Conservation (phyloP, 2,329 filamentous ascomycete species). For the Ceratocystis destructans region DNA sequence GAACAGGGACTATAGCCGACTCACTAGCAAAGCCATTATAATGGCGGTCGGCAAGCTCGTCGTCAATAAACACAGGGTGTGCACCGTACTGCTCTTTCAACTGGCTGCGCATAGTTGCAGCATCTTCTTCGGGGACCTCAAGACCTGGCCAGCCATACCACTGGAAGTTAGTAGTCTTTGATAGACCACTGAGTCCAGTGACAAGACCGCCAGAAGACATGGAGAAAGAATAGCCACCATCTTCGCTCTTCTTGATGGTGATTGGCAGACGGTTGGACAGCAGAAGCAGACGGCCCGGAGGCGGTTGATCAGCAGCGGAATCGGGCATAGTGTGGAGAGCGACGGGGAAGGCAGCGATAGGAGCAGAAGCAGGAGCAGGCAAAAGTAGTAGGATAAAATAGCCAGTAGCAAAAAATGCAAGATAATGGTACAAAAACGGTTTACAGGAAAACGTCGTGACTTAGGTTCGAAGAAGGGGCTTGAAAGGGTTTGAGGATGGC, state of each 20-base stretch:
- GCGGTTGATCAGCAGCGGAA: constrained; percentile 27
- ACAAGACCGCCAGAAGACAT: constrained; percentile 97
- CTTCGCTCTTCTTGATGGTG: constrained; percentile 85
- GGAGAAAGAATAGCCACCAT: constrained; percentile 83
- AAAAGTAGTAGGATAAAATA: not conserved
- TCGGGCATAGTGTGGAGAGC: constrained; percentile 26
- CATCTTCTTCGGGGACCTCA: constrained; percentile 76
- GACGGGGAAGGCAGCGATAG: not conserved
- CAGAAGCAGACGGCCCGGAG: constrained; percentile 52
- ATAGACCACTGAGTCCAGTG: constrained; percentile 78
- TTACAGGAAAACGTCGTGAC: not conserved
- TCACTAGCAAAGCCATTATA: constrained; percentile 97
- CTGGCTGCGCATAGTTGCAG: constrained; percentile 56
- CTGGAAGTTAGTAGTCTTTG: constrained; percentile 86
- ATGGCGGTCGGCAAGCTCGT: constrained; percentile 84
- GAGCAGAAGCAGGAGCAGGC: not conserved
- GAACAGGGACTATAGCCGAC: constrained; percentile 24
- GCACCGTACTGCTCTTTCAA: constrained; percentile 80
- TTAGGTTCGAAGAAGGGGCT: not conserved
- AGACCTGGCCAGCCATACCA: constrained; percentile 98
- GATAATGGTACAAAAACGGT: not conserved
- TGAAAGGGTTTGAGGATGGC: not conserved
- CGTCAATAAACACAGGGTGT: constrained; percentile 82
- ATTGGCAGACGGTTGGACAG: constrained; percentile 92
- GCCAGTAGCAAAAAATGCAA: not conserved